These are phyloP conservation scores for Hydnomerulius pinastri DNA, from an alignment of 768 basidiomycete genomes.

Conservation along the genomic window DNA sequence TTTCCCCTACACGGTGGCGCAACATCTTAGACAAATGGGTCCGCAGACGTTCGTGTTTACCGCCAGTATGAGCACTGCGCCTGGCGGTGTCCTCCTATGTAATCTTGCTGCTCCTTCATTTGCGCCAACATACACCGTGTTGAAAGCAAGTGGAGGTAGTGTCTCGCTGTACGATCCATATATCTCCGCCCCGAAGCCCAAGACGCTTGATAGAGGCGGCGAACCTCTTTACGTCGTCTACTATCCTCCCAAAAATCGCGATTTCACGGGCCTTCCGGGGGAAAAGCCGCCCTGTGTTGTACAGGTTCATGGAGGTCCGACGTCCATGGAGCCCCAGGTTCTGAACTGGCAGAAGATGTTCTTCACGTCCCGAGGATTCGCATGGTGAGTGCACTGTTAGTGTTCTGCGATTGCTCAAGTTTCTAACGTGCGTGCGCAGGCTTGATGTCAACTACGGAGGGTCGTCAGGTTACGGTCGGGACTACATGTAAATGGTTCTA, in stretches of 20 bases:
- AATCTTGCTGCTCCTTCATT: constrained; percentile 13
- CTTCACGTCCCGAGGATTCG: constrained; percentile 70
- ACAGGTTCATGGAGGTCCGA: constrained; percentile 72
- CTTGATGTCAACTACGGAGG: constrained; percentile 78
- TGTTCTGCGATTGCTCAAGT: neutral
- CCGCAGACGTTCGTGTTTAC: constrained; percentile 14
- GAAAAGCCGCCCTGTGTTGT: constrained; percentile 71
- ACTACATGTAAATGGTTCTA: constrained; percentile 48
- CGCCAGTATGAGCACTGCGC: neutral
- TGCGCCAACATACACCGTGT: constrained; percentile 1
- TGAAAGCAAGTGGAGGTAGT: constrained; percentile 19
- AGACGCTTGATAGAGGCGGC: constrained; percentile 7
- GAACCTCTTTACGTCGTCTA: constrained; percentile 52
- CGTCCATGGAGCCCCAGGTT: constrained; percentile 43
- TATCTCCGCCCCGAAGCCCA: constrained; percentile 15
- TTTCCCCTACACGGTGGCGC: constrained; percentile 14
- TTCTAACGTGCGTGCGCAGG: constrained; percentile 42
- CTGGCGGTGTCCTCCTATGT: constrained; percentile 12
- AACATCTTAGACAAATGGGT: constrained; percentile 6
- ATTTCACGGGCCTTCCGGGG: constrained; percentile 45
- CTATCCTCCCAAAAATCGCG: constrained; percentile 63
- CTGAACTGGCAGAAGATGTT: constrained; percentile 58
- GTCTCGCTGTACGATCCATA: neutral
- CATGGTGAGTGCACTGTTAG: constrained; percentile 47
- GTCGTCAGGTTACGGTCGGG: constrained; percentile 69